phyloP scores from a whole-genome alignment of 2,329 filamentous ascomycete genomes.

The Monosporascus sp. region DNA sequence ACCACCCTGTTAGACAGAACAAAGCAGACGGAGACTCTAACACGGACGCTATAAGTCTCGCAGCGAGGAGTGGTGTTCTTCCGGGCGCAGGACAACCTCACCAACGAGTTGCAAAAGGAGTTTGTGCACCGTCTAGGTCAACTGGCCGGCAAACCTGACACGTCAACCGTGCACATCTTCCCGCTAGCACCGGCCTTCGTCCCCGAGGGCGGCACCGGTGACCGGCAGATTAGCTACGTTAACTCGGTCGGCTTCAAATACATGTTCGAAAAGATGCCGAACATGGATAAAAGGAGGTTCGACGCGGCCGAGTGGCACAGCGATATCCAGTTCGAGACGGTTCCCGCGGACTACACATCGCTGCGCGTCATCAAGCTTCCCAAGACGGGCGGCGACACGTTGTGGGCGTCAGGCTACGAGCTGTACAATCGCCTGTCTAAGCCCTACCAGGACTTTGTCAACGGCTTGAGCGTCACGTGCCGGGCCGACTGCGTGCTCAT shows the following conservation, averaged over 20 bases:
- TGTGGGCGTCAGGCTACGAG: constrained; percentile 60
- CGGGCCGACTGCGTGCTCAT: constrained; percentile 31
- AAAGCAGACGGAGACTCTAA: neutral
- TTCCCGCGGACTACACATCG: constrained; percentile 55
- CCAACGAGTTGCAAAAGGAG: constrained; percentile 55
- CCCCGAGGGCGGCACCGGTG: constrained; percentile 35
- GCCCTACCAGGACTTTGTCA: constrained; percentile 46
- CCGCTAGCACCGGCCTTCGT: constrained; percentile 43
- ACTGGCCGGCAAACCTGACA: constrained; percentile 51
- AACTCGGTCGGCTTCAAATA: constrained; percentile 43
- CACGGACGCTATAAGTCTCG: constrained; percentile 39
- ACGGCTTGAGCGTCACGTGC: constrained; percentile 45
- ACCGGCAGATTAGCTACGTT: constrained; percentile 56
- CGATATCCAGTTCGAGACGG: constrained; percentile 56
- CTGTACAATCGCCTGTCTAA: constrained; percentile 50
- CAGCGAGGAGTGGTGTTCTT: constrained; percentile 62
- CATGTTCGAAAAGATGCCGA: constrained; percentile 18
- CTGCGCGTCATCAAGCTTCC: constrained; percentile 54
- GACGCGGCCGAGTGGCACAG: constrained; percentile 45
- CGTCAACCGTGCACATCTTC: constrained; percentile 56
- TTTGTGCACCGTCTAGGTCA: constrained; percentile 55
- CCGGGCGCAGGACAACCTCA: constrained; percentile 51
- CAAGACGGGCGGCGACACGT: constrained; percentile 50
- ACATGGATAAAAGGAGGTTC: constrained; percentile 26
- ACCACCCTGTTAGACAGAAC: no score